Conservation (phyloP, 2,329 filamentous ascomycete genomes). For the Endoconidiophora laricicola region DNA sequence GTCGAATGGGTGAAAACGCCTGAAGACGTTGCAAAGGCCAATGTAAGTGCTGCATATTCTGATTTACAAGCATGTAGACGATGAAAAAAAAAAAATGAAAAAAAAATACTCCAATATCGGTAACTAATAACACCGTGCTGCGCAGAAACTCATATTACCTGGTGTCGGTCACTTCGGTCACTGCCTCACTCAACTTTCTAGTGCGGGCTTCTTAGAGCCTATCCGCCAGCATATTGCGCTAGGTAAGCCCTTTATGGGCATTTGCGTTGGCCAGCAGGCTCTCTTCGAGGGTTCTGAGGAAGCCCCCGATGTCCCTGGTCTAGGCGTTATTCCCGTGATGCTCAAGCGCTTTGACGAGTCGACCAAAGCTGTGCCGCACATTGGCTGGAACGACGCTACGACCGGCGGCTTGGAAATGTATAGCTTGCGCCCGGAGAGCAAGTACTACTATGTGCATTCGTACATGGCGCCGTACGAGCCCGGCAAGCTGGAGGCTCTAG, state of each 20-base stretch:
- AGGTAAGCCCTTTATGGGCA: conserved; percentile 96
- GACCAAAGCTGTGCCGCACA: conserved; percentile 89
- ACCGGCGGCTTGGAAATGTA: conserved; percentile 46
- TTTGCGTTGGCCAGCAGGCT: conserved; percentile 87
- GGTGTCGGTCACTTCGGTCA: conserved; percentile 97
- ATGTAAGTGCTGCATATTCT: conserved; percentile 37
- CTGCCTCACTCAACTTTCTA: conserved; percentile 69
- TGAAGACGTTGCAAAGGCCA: conserved; percentile 66
- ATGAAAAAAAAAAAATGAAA: too few relatives aligned
- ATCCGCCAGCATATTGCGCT: conserved; percentile 67
- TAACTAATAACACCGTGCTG: conserved; percentile 3
- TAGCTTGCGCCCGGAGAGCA: conserved; percentile 62
- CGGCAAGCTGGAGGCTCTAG: conserved; percentile 59
- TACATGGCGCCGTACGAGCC: conserved; percentile 66
- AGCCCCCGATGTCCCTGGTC: conserved; percentile 50
- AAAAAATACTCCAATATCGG: conserved; percentile 1
- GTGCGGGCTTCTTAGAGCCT: conserved; percentile 69
- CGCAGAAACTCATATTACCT: conserved; percentile 78
- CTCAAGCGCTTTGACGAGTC: conserved; percentile 62
- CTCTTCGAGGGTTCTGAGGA: conserved; percentile 78
- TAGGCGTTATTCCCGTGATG: conserved; percentile 55
- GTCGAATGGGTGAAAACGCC: conserved; percentile 85
- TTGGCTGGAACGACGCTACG: conserved; percentile 91
- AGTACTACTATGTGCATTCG: conserved; percentile 98
- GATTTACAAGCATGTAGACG: background rate